Percentiles rank a stretch among this genome's conserved stretches.
Evolutionary conservation across 305 asterid species (phyloP).

Genomic region (Fraxinus velutina): DNA sequence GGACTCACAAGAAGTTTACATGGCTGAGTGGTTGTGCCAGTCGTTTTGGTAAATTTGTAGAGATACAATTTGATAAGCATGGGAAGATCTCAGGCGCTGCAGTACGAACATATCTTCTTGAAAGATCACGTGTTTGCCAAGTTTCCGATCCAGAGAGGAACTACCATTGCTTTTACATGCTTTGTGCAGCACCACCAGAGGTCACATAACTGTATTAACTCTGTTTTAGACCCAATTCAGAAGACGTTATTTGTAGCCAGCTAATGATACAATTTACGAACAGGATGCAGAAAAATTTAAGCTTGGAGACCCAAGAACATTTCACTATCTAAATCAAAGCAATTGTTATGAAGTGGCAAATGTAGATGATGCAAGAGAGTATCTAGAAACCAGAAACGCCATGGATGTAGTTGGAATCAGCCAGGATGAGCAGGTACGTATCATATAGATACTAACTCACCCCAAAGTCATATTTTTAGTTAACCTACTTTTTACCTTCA

Average conservation of each 20-base stretch:
- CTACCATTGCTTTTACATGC: constrained; percentile 93
- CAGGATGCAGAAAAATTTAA: constrained; percentile 72
- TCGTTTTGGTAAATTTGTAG: constrained; percentile 98
- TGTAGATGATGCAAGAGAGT: constrained; percentile 86
- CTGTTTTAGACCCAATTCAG: background rate
- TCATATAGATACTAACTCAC: background rate
- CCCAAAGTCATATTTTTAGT: constrained; percentile 17
- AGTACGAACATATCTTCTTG: constrained; percentile 87
- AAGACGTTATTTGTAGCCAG: background rate
- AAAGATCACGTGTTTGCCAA: constrained; percentile 98
- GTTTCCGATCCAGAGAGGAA: constrained; percentile 94
- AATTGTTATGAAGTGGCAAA: constrained; percentile 74
- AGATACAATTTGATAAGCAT: constrained; percentile 80
- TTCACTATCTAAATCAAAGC: constrained; percentile 83
- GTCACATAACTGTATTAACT: constrained; percentile 36
- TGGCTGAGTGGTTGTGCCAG: constrained; percentile 62
- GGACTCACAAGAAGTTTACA: constrained; percentile 42
- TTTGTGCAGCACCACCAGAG: constrained; percentile 93
- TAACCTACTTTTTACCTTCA: background rate
- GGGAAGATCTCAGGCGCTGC: constrained; percentile 98
- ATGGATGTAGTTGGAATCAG: constrained; percentile 92
- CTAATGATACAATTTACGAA: constrained; percentile 25
- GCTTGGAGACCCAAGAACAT: constrained; percentile 71
- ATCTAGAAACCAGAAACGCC: constrained; percentile 83
- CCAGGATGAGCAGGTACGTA: constrained; percentile 78